Conservation (phyloP, 495 filamentous ascomycete genomes). For the Hyaloscypha bicolor region DNA sequence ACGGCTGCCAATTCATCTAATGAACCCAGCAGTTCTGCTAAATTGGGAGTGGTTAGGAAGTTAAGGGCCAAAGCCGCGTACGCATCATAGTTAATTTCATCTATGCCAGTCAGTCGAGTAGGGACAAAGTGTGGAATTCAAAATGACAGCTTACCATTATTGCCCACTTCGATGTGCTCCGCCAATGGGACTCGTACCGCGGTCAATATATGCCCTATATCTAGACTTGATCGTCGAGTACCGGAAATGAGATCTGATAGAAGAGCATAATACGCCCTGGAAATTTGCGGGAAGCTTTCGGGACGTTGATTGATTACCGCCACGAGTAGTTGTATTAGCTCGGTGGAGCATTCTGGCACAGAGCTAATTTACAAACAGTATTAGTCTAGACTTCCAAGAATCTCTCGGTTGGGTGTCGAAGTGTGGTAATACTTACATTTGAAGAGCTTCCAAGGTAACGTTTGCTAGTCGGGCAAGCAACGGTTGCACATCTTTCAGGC, state of each 20-base stretch:
- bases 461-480: conserved; percentile 48
- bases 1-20: conserved; percentile 25
- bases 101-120: conserved; percentile 24
- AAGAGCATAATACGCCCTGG: conserved; percentile 29
- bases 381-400: conserved; percentile 27
- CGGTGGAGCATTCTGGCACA: conserved; percentile 20
- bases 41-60: conserved; percentile 32
- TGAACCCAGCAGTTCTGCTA: conserved; percentile 14
- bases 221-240: conserved; percentile 11
- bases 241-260: conserved; percentile 22
- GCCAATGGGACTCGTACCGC: conserved; percentile 23
- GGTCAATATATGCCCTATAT: conserved; percentile 21
- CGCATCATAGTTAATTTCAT: conserved; percentile 10
- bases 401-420: conserved; percentile 3
- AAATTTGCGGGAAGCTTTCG: conserved; percentile 14
- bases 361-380: conserved; percentile 20
- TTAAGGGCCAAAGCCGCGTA: conserved; percentile 30
- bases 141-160: conserved; percentile 32
- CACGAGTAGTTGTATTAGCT: conserved; percentile 26
- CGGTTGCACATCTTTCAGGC: conserved; percentile 21
- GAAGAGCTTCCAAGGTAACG: conserved; percentile 46
- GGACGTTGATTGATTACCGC: conserved; percentile 19
- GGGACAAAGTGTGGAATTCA: conserved; percentile 25
- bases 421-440: conserved; percentile 27
- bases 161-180: not conserved